Percentiles rank a stretch among this genome's conserved stretches.
phyloP scores from a whole-genome alignment of 192 early-diverging fungal genomes.

The Borealophlyctis nickersoniae region DNA sequence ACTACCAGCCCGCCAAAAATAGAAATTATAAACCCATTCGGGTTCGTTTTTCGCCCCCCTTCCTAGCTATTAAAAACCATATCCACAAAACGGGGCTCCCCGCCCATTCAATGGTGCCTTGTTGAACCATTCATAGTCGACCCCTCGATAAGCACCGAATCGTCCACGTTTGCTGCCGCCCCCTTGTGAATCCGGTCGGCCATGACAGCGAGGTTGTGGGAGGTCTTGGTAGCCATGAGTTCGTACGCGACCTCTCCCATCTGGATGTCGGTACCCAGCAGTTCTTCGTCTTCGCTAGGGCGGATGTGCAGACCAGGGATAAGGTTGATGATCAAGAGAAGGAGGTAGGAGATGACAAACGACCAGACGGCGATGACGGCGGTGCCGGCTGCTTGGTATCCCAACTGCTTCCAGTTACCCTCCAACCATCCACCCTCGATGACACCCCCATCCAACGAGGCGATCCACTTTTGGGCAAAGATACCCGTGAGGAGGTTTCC shows the following conservation, averaged over 20 bases:
- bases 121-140: too few species aligned
- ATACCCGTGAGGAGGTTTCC: slow-evolving; percentile 83
- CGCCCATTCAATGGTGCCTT: too few species aligned
- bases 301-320: slow-evolving; percentile 65
- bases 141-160: too few species aligned
- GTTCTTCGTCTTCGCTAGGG: slow-evolving; percentile 58
- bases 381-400: slow-evolving; percentile 73
- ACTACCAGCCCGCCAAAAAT: too few species aligned
- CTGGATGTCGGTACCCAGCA: slow-evolving; percentile 76
- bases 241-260: slow-evolving; percentile 75
- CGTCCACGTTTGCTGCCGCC: neutral
- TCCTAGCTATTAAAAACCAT: too few species aligned
- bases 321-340: slow-evolving; percentile 67
- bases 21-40: too few species aligned
- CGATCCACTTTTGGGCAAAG: slow-evolving; percentile 73
- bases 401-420: slow-evolving; percentile 77
- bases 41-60: too few species aligned
- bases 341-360: slow-evolving; percentile 71
- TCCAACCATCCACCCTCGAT: slow-evolving; percentile 76
- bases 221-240: slow-evolving; percentile 14
- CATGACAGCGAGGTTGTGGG: slow-evolving; percentile 1
- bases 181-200: neutral
- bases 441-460: slow-evolving; percentile 55
- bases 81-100: too few species aligned
- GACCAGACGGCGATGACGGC: slow-evolving; percentile 69